Evolutionary conservation across 2,329 filamentous ascomycete species (phyloP).

Genomic region (Aspergillus ruber): DNA sequence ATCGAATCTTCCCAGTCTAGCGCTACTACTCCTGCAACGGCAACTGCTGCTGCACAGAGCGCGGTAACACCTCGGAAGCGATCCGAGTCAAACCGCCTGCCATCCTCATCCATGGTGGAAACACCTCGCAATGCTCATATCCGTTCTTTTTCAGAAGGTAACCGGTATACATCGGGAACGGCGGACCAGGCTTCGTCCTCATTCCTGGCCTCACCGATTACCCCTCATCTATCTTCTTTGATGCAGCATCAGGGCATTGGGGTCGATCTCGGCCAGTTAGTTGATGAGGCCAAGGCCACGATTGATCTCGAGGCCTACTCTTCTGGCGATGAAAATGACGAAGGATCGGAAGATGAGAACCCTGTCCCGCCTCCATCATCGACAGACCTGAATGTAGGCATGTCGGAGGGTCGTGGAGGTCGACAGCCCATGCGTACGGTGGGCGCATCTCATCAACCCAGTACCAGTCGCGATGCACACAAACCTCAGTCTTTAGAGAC

Average conservation of each 20-base stretch:
- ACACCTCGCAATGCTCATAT: conserved; percentile 14
- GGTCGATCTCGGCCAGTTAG: conserved; percentile 53
- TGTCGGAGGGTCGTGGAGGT: conserved; percentile 20
- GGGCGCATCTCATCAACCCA: conserved; percentile 40
- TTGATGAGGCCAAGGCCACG: conserved; percentile 49
- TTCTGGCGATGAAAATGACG: conserved; percentile 35
- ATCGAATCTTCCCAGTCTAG: conserved; percentile 11
- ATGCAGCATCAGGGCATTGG: conserved; percentile 57
- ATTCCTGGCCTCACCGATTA: conserved; percentile 52
- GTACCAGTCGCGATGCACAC: conserved; percentile 46
- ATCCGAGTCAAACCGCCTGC: conserved; percentile 6
- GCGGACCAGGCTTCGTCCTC: conserved; percentile 18
- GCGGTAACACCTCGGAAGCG: conserved; percentile 15
- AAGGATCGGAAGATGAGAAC: conserved; percentile 18
- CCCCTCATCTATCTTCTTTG: conserved; percentile 62
- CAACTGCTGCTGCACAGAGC: conserved; percentile 11
- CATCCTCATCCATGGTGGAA: conserved; percentile 15
- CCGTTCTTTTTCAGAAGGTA: neutral
- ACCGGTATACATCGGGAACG: conserved; percentile 12
- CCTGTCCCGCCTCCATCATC: conserved; percentile 24
- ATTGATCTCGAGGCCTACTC: conserved; percentile 35
- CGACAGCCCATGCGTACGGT: conserved; percentile 53
- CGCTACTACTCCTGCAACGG: neutral
- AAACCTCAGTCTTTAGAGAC: conserved; percentile 44
- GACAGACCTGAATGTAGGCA: conserved; percentile 10